phyloP scores from a whole-genome alignment of 2,329 filamentous ascomycete species.

The Bipolaris gigantea region DNA sequence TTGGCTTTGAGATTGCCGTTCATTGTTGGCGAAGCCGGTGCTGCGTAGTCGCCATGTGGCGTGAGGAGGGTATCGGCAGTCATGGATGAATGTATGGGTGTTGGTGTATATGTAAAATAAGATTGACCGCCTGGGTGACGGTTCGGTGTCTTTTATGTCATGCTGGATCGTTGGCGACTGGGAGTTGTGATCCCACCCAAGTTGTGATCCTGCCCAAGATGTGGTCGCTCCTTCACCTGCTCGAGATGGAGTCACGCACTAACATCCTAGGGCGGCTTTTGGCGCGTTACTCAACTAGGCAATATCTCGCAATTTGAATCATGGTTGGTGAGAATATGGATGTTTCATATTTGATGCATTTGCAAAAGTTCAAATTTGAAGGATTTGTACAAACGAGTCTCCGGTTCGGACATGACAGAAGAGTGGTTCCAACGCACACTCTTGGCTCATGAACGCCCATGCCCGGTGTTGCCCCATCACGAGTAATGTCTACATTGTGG shows the following conservation, averaged over 20 bases:
- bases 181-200: slow-evolving; percentile 21
- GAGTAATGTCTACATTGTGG: slow-evolving; percentile 7
- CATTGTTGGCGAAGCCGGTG: slow-evolving; percentile 22
- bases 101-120: neutral
- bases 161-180: slow-evolving; percentile 17
- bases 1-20: slow-evolving; percentile 34
- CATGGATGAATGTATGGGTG: slow-evolving; percentile 12
- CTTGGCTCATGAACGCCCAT: slow-evolving; percentile 6
- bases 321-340: neutral
- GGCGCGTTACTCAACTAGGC: slow-evolving; percentile 24
- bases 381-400: slow-evolving; percentile 40
- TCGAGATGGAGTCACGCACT: slow-evolving; percentile 33
- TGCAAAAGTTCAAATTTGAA: slow-evolving; percentile 21
- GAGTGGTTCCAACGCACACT: slow-evolving; percentile 21
- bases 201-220: slow-evolving; percentile 8
- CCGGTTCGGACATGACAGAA: slow-evolving; percentile 31
- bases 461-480: slow-evolving; percentile 1
- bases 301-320: slow-evolving; percentile 31
- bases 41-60: slow-evolving; percentile 19
- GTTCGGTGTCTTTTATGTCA: slow-evolving; percentile 20
- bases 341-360: slow-evolving; percentile 5
- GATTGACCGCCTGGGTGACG: slow-evolving; percentile 20
- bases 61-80: slow-evolving; percentile 26
- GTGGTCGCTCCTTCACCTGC: slow-evolving; percentile 18
- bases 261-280: slow-evolving; percentile 17